Evolutionary conservation across 371 early-diverging fungal species (phyloP), one percentile per base, ranked within the genome.

Genomic region (Mucor saturninus): DNA sequence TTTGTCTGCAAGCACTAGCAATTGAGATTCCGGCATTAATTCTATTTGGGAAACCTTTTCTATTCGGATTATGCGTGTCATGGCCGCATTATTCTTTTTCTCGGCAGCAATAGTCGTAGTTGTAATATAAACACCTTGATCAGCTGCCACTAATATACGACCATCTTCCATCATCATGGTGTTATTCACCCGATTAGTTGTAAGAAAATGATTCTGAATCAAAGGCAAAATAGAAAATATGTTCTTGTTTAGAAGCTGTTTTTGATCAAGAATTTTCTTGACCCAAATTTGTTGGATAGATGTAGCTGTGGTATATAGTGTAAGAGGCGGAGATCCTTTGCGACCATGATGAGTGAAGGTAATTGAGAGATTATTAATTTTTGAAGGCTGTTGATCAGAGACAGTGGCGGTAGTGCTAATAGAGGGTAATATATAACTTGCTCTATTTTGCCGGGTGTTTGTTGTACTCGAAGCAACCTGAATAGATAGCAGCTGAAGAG

Each of bases 11-110:
- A 95, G 76, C 5, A 95, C 84, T 51, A 96, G 62, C 37, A 91
- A 74, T 28, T 86, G 89, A 61, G 85, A 83, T 21, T 90, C 83
- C 54, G 89, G 86, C 56, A 94, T 71, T 5, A 92, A 83, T 62
- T 91, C 93, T 28, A 95, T 83, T 71, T 95, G 95, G 29, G 83
- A 74, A 9, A 95, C 88, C 59, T 87, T 87, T 61, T 95, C 95
- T 21, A 92, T 70, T 30, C 85, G 81, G 39, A 95, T 61, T 32
- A 90, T 81, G 9, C 72, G 82, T 68, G 58, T 80, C 43, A 72
- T 73, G 46, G 32, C 62, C 40, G 39, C 49, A 0, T 46, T 46
- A 21, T 28, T 30, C 28, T 50, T 29, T 29, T 50, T 50, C 28
- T 50, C 50, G 1, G 50, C 50, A 2, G 28, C 50, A 14, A 30